Conservation (phyloP, 805 yeast genomes). For the Nakazawaea ernobii region DNA sequence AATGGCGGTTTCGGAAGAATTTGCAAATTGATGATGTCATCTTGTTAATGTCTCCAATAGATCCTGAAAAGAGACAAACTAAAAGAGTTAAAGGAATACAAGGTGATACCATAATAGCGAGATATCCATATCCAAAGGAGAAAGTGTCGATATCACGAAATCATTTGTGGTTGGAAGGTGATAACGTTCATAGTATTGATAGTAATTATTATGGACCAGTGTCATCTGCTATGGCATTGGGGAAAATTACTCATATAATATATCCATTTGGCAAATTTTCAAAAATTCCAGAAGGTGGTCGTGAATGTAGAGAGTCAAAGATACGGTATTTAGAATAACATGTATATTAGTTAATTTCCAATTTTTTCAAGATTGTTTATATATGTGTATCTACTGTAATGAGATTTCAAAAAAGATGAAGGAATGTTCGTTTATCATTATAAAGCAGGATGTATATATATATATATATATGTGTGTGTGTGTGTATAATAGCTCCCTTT, state of each 20-base stretch:
- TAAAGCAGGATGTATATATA: no score
- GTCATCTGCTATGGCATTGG: conserved; percentile 72
- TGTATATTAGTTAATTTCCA: neutral
- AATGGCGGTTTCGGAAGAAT: conserved; percentile 46
- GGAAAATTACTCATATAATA: conserved; percentile 62
- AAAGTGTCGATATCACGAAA: conserved; percentile 62
- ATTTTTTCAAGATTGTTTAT: no score
- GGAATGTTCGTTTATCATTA: no score
- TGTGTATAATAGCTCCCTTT: no score
- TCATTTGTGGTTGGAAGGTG: conserved; percentile 96
- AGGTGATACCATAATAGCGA: conserved; percentile 62
- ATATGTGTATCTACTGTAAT: no score
- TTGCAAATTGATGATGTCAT: conserved; percentile 65
- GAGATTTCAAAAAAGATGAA: no score
- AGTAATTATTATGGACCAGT: conserved; percentile 87
- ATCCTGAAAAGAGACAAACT: conserved; percentile 70
- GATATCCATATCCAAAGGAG: conserved; percentile 61
- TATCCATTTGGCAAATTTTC: conserved; percentile 67
- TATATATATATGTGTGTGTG: no score
- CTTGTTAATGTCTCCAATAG: conserved; percentile 71
- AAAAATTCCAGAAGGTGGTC: conserved; percentile 42
- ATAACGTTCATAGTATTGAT: conserved; percentile 78
- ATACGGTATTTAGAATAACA: conserved; percentile 10
- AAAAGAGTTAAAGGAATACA: conserved; percentile 74
- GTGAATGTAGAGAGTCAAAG: conserved; percentile 37